Evolutionary conservation across 2,329 filamentous ascomycete species (phyloP).

Genomic region (Clathrospora elynae): DNA sequence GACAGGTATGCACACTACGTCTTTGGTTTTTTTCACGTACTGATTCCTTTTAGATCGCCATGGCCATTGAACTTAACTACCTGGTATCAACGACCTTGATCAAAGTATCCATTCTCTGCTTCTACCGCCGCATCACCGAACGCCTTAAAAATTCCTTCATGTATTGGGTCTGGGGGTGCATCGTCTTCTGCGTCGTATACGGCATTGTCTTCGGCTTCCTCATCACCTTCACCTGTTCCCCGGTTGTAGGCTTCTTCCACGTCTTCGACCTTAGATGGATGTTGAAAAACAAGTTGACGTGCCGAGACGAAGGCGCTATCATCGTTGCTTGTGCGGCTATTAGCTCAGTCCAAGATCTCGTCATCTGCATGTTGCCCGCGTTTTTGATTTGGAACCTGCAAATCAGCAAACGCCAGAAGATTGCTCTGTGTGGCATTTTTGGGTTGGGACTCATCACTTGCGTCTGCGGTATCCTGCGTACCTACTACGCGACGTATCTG

Average conservation of each 20-base stretch:
- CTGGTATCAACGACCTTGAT: constrained; percentile 35
- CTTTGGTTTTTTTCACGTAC: background rate
- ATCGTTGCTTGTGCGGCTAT: constrained; percentile 48
- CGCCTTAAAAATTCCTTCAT: constrained; percentile 45
- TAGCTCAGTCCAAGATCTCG: constrained; percentile 49
- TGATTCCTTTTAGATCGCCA: constrained; percentile 28
- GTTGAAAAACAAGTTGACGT: constrained; percentile 39
- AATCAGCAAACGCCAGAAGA: constrained; percentile 51
- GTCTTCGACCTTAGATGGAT: constrained; percentile 44
- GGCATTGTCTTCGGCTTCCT: constrained; percentile 46
- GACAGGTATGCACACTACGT: constrained; percentile 24
- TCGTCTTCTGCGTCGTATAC: constrained; percentile 48
- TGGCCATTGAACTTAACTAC: constrained; percentile 44
- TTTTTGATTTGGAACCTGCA: constrained; percentile 54
- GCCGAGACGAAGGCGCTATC: constrained; percentile 47
- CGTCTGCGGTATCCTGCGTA: constrained; percentile 45
- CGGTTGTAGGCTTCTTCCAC: constrained; percentile 50
- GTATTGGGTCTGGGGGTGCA: constrained; percentile 46
- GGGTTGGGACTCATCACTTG: constrained; percentile 51
- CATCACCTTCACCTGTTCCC: constrained; percentile 47
- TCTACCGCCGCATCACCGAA: constrained; percentile 52
- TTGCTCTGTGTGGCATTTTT: constrained; percentile 53
- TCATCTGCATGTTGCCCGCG: constrained; percentile 50
- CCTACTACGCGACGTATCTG: constrained; percentile 44
- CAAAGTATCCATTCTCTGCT: constrained; percentile 45